These are phyloP conservation scores for Tylopilus plumbeoviolaceoides DNA, from an alignment of 768 basidiomycete species.

Conservation along the genomic window DNA sequence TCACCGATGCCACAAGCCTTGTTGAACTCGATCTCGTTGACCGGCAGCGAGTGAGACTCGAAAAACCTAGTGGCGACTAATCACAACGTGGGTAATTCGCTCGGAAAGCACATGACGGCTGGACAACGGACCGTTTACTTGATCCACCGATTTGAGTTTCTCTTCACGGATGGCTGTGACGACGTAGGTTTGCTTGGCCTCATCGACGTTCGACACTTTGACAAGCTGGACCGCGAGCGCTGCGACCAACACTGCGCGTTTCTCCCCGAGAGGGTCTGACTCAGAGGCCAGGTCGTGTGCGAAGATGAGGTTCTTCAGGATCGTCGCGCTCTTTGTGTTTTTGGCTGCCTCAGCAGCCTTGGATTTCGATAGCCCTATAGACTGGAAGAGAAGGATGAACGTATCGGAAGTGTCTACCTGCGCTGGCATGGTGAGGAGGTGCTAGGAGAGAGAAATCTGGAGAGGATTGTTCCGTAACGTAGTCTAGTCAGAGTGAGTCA, in stretches of 20 bases:
- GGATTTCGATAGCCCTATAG: constrained; percentile 68
- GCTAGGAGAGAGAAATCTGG: background rate
- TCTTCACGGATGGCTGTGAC: constrained; percentile 67
- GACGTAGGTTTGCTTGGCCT: constrained; percentile 56
- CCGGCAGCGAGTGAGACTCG: constrained; percentile 53
- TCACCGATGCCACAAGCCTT: constrained; percentile 82
- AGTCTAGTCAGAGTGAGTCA: constrained; percentile 2
- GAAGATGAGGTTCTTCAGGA: constrained; percentile 68
- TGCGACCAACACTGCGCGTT: constrained; percentile 66
- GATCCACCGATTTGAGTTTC: constrained; percentile 75
- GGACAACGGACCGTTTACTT: constrained; percentile 68
- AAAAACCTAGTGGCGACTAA: constrained; percentile 64
- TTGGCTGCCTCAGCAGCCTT: constrained; percentile 84
- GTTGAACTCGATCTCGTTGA: constrained; percentile 70
- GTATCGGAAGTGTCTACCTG: constrained; percentile 11
- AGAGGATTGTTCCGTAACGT: background rate
- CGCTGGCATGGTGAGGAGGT: constrained; percentile 9
- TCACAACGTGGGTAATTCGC: constrained; percentile 4
- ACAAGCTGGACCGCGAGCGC: constrained; percentile 59
- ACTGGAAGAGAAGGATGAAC: constrained; percentile 53
- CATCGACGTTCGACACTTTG: constrained; percentile 49
- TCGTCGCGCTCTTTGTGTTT: constrained; percentile 67
- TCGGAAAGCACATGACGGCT: background rate
- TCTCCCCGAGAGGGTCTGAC: constrained; percentile 60
- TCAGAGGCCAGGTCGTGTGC: constrained; percentile 41